Evolutionary conservation across 352 stramenopile species (phyloP).

Genomic region (Globisporangium radiosum): DNA sequence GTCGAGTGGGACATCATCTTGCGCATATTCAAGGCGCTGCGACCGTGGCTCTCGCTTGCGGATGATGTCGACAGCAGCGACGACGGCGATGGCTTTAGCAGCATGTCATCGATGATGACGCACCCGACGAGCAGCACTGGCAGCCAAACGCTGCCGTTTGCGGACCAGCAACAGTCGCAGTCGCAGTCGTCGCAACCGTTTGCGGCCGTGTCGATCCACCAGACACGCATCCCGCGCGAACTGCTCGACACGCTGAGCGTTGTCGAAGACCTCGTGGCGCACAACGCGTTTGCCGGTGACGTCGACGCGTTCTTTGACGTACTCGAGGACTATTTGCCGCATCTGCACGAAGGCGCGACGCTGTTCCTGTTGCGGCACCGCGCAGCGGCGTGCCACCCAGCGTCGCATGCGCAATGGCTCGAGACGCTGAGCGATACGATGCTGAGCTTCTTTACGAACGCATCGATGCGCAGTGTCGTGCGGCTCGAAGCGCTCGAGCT

Average conservation of each 20-base stretch:
- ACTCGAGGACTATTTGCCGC: constrained; percentile 60
- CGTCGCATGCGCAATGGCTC: constrained; percentile 64
- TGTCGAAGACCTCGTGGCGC: constrained; percentile 65
- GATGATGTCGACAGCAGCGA: constrained; percentile 27
- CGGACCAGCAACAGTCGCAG: constrained; percentile 12
- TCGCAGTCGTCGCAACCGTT: constrained; percentile 9
- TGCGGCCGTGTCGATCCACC: constrained; percentile 40
- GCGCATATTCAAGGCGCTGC: constrained; percentile 57
- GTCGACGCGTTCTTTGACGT: constrained; percentile 69
- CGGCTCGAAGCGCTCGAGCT: constrained; percentile 65
- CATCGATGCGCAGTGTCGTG: constrained; percentile 33
- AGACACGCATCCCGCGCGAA: constrained; percentile 69
- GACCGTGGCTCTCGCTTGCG: constrained; percentile 59
- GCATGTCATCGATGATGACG: constrained; percentile 19
- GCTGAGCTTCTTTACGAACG: constrained; percentile 58
- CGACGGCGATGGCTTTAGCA: constrained; percentile 13
- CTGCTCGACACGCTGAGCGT: constrained; percentile 71
- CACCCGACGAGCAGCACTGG: constrained; percentile 8
- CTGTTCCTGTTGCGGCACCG: constrained; percentile 55
- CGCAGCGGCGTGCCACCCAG: constrained; percentile 57
- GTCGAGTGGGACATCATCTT: constrained; percentile 87
- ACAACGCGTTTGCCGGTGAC: constrained; percentile 57
- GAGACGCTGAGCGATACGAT: constrained; percentile 44
- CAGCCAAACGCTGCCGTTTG: background rate
- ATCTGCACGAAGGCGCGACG: constrained; percentile 52